phyloP scores from a whole-genome alignment of 805 yeast genomes.

The Wickerhamiella siamensis region DNA sequence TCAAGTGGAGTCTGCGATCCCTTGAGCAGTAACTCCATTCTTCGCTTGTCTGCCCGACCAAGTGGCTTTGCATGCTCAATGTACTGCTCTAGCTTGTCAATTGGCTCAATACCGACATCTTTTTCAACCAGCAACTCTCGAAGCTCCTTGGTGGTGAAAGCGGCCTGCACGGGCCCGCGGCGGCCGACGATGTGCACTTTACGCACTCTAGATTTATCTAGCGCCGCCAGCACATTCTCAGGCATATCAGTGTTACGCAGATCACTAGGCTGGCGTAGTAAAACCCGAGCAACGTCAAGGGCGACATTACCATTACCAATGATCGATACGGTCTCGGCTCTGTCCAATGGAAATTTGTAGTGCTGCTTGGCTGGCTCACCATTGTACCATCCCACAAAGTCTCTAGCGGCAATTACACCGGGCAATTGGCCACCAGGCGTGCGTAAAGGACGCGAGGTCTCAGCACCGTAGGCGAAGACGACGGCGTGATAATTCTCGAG shows the following conservation, averaged over 20 bases:
- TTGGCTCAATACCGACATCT: constrained; percentile 10
- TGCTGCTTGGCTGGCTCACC: constrained; percentile 55
- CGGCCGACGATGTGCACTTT: constrained; percentile 67
- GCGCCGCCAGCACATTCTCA: constrained; percentile 38
- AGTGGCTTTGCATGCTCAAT: constrained; percentile 1
- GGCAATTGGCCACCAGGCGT: constrained; percentile 41
- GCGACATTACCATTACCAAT: constrained; percentile 98
- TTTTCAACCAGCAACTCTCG: constrained; percentile 49
- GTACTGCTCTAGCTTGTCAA: constrained; percentile 2
- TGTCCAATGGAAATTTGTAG: constrained; percentile 42
- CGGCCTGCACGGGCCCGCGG: constrained; percentile 71
- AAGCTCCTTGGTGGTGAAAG: constrained; percentile 84
- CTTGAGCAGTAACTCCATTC: constrained; percentile 10
- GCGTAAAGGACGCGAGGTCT: constrained; percentile 37
- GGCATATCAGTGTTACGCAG: constrained; percentile 67
- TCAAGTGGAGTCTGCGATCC: constrained; percentile 3
- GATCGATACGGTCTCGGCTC: constrained; percentile 53
- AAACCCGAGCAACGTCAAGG: constrained; percentile 70
- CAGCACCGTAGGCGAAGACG: constrained; percentile 67
- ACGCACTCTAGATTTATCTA: constrained; percentile 41
- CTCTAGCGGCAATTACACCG: constrained; percentile 67
- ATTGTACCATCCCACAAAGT: constrained; percentile 93
- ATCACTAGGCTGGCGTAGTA: constrained; percentile 43
- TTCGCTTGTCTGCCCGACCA: constrained; percentile 15
- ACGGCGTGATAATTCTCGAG: constrained; percentile 52